Conservation (phyloP, 192 early-diverging fungal genomes). For the Pecoramyces ruminantium region DNA sequence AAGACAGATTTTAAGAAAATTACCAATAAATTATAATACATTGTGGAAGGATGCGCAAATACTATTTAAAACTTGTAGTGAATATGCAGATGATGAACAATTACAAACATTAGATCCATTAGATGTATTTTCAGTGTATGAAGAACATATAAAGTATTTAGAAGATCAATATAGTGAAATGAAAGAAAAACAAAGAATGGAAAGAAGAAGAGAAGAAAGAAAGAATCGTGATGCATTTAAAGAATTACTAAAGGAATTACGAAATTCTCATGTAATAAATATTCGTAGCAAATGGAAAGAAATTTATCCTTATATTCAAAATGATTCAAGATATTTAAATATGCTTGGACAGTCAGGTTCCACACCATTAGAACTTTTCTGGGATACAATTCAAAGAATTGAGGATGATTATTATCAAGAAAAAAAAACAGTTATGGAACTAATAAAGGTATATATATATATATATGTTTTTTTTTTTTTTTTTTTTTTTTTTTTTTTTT, state of each 20-base stretch:
- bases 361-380: constrained; percentile 80
- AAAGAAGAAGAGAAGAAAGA: constrained; percentile 41
- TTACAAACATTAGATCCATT: constrained; percentile 58
- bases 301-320: constrained; percentile 51
- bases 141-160: constrained; percentile 49
- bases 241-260: constrained; percentile 1
- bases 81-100: constrained; percentile 19
- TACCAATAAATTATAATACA: not conserved
- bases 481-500: not conserved
- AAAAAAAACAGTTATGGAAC: constrained; percentile 44
- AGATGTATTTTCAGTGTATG: constrained; percentile 69
- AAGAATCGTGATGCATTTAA: constrained; percentile 55
- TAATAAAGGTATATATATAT: constrained; percentile 19
- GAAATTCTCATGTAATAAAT: constrained; percentile 19
- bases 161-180: constrained; percentile 39
- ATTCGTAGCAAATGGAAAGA: constrained; percentile 73
- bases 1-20: not conserved
- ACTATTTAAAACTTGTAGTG: constrained; percentile 23
- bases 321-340: constrained; percentile 44
- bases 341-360: constrained; percentile 72
- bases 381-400: constrained; percentile 71
- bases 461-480: not conserved
- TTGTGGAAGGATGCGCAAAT: constrained; percentile 23
- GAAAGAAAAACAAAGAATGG: constrained; percentile 10
- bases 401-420: constrained; percentile 56